Percentiles rank a stretch among this genome's conserved stretches.
Evolutionary conservation across 2,329 filamentous ascomycete species (phyloP).

Genomic region (Aurifilum marmelostoma): DNA sequence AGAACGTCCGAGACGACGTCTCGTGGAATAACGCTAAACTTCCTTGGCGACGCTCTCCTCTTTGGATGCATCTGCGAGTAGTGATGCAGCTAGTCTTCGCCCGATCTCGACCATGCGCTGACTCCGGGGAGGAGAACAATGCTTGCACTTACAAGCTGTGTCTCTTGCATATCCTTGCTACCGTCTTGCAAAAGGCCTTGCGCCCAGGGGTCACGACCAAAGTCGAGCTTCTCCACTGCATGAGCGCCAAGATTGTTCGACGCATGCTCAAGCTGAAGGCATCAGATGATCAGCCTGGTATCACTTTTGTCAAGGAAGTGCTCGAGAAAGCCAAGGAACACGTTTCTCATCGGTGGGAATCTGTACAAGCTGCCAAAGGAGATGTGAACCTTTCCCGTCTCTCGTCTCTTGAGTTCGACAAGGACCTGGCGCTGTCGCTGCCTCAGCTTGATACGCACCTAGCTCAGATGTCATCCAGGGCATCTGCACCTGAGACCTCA

Average conservation of each 20-base stretch:
- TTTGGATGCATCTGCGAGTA: slow-evolving; percentile 29
- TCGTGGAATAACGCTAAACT: slow-evolving; percentile 39
- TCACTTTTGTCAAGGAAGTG: not conserved
- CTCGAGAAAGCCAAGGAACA: not conserved
- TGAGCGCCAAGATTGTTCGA: slow-evolving; percentile 49
- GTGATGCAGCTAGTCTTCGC: slow-evolving; percentile 24
- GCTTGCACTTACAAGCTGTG: slow-evolving; percentile 51
- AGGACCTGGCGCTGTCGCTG: not conserved
- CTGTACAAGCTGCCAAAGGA: not conserved
- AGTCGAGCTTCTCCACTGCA: slow-evolving; percentile 40
- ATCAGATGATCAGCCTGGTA: not conserved
- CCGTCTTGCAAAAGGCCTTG: slow-evolving; percentile 38
- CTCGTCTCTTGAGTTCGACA: slow-evolving; percentile 1
- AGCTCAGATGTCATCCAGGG: not conserved
- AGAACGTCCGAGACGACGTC: slow-evolving; percentile 59
- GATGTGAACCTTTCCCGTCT: not conserved
- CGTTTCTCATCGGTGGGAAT: not conserved
- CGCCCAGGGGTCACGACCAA: not conserved
- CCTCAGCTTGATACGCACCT: not conserved
- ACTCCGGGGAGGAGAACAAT: not conserved
- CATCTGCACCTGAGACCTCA: not conserved
- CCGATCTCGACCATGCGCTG: not conserved
- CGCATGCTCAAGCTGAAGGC: slow-evolving; percentile 45
- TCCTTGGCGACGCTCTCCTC: slow-evolving; percentile 30
- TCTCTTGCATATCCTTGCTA: slow-evolving; percentile 50